Conservation (phyloP, 1,139 yeast genomes). For the Candida freyschussii region DNA sequence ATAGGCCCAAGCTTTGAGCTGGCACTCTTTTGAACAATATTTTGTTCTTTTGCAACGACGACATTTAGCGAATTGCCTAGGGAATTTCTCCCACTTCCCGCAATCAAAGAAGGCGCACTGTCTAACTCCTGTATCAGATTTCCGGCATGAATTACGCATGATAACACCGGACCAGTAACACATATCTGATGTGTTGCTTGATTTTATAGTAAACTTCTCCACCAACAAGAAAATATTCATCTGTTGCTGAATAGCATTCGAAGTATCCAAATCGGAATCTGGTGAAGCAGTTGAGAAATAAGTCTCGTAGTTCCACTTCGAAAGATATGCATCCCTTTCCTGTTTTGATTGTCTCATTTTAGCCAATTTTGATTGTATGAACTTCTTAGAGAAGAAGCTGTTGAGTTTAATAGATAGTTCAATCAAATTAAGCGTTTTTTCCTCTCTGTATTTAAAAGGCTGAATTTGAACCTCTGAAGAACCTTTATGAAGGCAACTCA, state of each 20-base stretch:
- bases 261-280: conserved; percentile 23
- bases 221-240: conserved; percentile 84
- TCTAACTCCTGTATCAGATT: conserved; percentile 85
- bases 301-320: conserved; percentile 52
- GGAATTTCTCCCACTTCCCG: conserved; percentile 92
- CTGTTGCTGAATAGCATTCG: conserved; percentile 22
- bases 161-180: conserved; percentile 97
- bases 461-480: conserved; percentile 4
- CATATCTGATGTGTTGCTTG: conserved; percentile 64
- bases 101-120: conserved; percentile 94
- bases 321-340: conserved; percentile 27
- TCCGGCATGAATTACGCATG: conserved; percentile 90
- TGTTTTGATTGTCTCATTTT: conserved; percentile 18
- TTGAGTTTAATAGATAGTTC: conserved; percentile 20
- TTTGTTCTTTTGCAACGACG: conserved; percentile 91
- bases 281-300: conserved; percentile 36
- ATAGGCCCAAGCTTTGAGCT: conserved; percentile 84
- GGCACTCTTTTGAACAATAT: conserved; percentile 91
- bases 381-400: conserved; percentile 16
- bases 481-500: conserved; percentile 1
- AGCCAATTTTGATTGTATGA: conserved; percentile 10
- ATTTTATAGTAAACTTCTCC: conserved; percentile 79
- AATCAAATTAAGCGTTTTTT: conserved; percentile 14
- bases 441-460: conserved; percentile 9
- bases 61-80: conserved; percentile 92